phyloP scores from a whole-genome alignment of 805 yeast genomes.

The Cyberlindnera subsufficiens region DNA sequence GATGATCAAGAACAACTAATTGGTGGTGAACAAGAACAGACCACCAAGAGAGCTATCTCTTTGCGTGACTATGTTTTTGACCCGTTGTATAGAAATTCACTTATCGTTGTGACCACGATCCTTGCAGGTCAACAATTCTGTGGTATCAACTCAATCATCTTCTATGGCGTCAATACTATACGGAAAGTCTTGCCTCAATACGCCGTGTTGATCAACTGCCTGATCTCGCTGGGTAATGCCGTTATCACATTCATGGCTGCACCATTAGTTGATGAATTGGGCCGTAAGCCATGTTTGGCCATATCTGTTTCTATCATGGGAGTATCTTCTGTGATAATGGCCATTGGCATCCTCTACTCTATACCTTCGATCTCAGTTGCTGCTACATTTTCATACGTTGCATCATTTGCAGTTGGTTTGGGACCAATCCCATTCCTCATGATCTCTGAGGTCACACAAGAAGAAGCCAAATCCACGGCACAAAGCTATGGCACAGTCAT shows the following conservation, averaged over 20 bases:
- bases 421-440: slow-evolving; percentile 95
- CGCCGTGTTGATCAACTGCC: slow-evolving; percentile 67
- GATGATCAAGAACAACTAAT: slow-evolving; percentile 2
- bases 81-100: slow-evolving; percentile 49
- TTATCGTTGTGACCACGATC: slow-evolving; percentile 61
- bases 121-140: slow-evolving; percentile 85
- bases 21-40: background rate
- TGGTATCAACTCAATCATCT: slow-evolving; percentile 89
- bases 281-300: slow-evolving; percentile 70
- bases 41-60: slow-evolving; percentile 14
- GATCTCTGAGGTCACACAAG: slow-evolving; percentile 83
- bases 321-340: slow-evolving; percentile 53
- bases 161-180: slow-evolving; percentile 86
- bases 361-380: slow-evolving; percentile 46
- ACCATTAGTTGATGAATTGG: slow-evolving; percentile 64
- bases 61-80: slow-evolving; percentile 42
- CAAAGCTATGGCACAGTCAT: slow-evolving; percentile 89
- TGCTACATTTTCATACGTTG: slow-evolving; percentile 69
- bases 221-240: slow-evolving; percentile 70
- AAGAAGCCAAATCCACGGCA: slow-evolving; percentile 74
- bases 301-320: slow-evolving; percentile 67
- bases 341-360: slow-evolving; percentile 52
- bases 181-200: slow-evolving; percentile 64
- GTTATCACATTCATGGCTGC: slow-evolving; percentile 72
- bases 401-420: slow-evolving; percentile 83